Evolutionary conservation across 176 grass and related monocot genomes (phyloP), one percentile per base, ranked within the genome.

Genomic region (Carex kokanica): DNA sequence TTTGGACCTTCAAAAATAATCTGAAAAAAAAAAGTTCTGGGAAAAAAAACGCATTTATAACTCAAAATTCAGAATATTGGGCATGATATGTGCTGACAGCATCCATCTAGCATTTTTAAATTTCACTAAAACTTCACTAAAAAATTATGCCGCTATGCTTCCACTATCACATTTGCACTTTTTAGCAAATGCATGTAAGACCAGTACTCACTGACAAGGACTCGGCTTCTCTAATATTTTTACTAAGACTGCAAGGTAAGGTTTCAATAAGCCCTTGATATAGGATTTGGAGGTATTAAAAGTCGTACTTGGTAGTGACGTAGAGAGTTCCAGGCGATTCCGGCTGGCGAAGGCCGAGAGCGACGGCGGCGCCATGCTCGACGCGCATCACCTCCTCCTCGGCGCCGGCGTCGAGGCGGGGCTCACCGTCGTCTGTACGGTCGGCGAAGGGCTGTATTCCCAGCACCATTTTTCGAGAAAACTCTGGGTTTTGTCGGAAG

Each of bases 341-440:
- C 75, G 86, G 83, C 36, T 80, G 52, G 2, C 89, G 91, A 83
- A 59, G 16, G 71, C 86, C 91, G 8, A 99, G 54, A 40, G 77
- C 93, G 68, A 95, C 54, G 23, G 89, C 85, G 57, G 88, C 91
- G 71, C 71, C 77, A 45, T 27, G 83, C 65, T 95, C 88, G 47
- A 90, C 85, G 32, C 88, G 91, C 69, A 99, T 54, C 52, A 99
- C 61, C 85, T 99, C 96, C 88, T 99, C 96, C 54, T 91, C 91
- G 34, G 84, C 58, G 20, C 74, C 80, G 14, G 78, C 63, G 77
- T 99, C 83, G 27, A 95, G 88, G 6, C 64, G 82, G 16, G 91
- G 96, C 23, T 79, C 43, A 60, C 85, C 88, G 73, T 88, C 89
- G 54, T 5, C 81, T 8, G 85, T 79, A 62, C 89, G 81, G 31